These are phyloP conservation scores for Pseudonitzschia delicatissima DNA, from an alignment of 108 stramenopile genomes.

Conservation along the genomic window DNA sequence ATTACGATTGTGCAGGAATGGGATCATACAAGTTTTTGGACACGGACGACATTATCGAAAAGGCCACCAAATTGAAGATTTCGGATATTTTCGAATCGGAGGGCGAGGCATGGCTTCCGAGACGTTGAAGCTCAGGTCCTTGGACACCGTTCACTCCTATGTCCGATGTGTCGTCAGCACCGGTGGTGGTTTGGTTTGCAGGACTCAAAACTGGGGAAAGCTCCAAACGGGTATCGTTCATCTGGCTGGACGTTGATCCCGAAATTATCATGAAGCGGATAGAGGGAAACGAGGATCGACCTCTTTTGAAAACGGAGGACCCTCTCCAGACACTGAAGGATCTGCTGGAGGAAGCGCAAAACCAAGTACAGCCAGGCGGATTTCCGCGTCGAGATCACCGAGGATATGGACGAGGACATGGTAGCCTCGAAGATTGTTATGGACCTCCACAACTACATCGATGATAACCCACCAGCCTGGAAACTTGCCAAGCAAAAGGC, in stretches of 20 bases:
- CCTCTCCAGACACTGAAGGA: slow-evolving; percentile 59
- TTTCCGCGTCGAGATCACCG: slow-evolving; percentile 58
- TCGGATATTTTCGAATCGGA: slow-evolving; percentile 82
- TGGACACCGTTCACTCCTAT: slow-evolving; percentile 79
- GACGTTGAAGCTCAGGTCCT: slow-evolving; percentile 82
- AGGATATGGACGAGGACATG: slow-evolving; percentile 46
- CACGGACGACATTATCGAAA: slow-evolving; percentile 86
- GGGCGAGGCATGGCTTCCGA: slow-evolving; percentile 90
- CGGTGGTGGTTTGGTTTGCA: slow-evolving; percentile 78
- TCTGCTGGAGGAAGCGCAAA: slow-evolving; percentile 56
- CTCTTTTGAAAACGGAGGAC: slow-evolving; percentile 78
- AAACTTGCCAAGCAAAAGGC: slow-evolving; percentile 79
- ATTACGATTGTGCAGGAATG: slow-evolving; percentile 49
- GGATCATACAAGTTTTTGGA: slow-evolving; percentile 91
- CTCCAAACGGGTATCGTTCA: slow-evolving; percentile 90
- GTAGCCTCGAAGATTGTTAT: slow-evolving; percentile 56
- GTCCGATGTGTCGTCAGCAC: slow-evolving; percentile 82
- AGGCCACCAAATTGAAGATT: slow-evolving; percentile 64
- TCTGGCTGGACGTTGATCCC: slow-evolving; percentile 84
- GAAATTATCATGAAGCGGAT: slow-evolving; percentile 77
- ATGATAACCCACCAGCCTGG: slow-evolving; percentile 91
- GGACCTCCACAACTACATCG: slow-evolving; percentile 83
- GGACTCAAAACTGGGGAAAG: slow-evolving; percentile 85
- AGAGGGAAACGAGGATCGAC: slow-evolving; percentile 66
- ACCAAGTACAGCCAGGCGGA: slow-evolving; percentile 81